These are phyloP conservation scores for Cordia subcordata DNA, from an alignment of 257 asterid species.

Conservation along the genomic window DNA sequence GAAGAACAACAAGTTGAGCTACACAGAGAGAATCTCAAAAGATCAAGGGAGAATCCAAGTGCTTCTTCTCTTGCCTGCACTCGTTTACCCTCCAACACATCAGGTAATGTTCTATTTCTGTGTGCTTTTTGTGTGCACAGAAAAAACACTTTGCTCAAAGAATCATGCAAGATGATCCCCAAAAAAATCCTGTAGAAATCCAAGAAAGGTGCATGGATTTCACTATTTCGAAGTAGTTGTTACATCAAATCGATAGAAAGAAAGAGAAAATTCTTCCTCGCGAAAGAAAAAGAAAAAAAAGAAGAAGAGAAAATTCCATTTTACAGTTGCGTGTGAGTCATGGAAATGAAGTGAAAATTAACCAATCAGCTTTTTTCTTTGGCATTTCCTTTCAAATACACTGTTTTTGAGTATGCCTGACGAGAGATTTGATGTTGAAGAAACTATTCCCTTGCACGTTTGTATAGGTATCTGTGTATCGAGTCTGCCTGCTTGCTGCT, in stretches of 20 bases:
- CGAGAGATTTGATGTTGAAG: constrained; percentile 35
- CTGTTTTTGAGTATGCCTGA: constrained; percentile 48
- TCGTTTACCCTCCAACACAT: no score
- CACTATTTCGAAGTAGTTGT: constrained; percentile 14
- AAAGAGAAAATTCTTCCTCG: no score
- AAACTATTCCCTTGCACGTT: constrained; percentile 18
- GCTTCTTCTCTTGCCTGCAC: constrained; percentile 52
- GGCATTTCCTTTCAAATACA: constrained; percentile 21
- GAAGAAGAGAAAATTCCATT: neutral
- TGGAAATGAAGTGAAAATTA: constrained; percentile 8
- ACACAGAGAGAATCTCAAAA: constrained; percentile 21
- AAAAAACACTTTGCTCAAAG: neutral
- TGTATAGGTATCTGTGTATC: neutral
- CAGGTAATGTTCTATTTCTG: constrained; percentile 22
- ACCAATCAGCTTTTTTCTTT: constrained; percentile 25
- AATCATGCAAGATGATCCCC: neutral
- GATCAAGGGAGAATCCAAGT: constrained; percentile 40
- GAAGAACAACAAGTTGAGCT: constrained; percentile 14
- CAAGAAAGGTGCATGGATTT: constrained; percentile 6
- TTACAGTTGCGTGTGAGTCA: constrained; percentile 27
- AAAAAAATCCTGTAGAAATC: constrained; percentile 1
- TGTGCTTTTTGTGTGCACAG: neutral
- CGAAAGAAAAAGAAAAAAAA: no score
- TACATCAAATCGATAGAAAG: no score
- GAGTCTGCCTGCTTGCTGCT: no score